Conservation (phyloP, 805 yeast species). For the Suhomyces tanzawaensis region DNA sequence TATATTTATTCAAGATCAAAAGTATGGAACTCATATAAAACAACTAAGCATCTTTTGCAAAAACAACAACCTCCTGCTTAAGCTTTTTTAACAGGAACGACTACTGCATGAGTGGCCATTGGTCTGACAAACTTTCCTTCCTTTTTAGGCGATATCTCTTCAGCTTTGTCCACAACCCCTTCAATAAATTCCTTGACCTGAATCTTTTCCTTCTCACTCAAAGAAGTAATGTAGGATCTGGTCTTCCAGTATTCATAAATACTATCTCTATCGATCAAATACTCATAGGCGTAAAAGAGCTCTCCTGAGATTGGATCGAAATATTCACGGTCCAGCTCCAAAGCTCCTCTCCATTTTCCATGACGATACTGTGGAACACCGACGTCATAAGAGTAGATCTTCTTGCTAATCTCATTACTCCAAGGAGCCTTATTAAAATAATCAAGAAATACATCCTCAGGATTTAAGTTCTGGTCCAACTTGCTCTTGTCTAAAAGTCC, state of each 20-base stretch:
- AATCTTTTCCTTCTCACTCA: slow-evolving; percentile 35
- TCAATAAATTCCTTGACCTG: slow-evolving; percentile 31
- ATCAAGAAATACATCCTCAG: slow-evolving; percentile 12
- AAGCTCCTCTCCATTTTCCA: slow-evolving; percentile 44
- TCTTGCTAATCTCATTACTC: slow-evolving; percentile 35
- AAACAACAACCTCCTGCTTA: too few relatives aligned
- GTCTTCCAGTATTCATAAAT: slow-evolving; percentile 54
- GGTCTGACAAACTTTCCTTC: slow-evolving; percentile 11
- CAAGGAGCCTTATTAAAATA: slow-evolving; percentile 28
- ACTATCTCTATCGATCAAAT: slow-evolving; percentile 27
- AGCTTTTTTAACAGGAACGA: slow-evolving; percentile 6
- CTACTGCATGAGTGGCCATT: slow-evolving; percentile 13
- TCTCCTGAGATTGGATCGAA: slow-evolving; percentile 38
- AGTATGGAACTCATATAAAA: too few relatives aligned
- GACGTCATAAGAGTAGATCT: slow-evolving; percentile 34
- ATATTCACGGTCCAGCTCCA: slow-evolving; percentile 24
- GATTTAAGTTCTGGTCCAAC: slow-evolving; percentile 2
- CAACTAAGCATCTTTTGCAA: too few relatives aligned
- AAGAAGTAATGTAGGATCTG: slow-evolving; percentile 51
- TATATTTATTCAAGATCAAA: too few relatives aligned
- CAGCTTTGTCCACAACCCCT: slow-evolving; percentile 17
- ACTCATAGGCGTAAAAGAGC: slow-evolving; percentile 26
- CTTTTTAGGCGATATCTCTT: slow-evolving; percentile 4
- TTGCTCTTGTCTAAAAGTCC: slow-evolving; percentile 3
- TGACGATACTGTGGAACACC: slow-evolving; percentile 58